Evolutionary conservation across 1,284 basidiomycete genomes (phyloP).

Genomic region (Cryptococcus jaspeensis): DNA sequence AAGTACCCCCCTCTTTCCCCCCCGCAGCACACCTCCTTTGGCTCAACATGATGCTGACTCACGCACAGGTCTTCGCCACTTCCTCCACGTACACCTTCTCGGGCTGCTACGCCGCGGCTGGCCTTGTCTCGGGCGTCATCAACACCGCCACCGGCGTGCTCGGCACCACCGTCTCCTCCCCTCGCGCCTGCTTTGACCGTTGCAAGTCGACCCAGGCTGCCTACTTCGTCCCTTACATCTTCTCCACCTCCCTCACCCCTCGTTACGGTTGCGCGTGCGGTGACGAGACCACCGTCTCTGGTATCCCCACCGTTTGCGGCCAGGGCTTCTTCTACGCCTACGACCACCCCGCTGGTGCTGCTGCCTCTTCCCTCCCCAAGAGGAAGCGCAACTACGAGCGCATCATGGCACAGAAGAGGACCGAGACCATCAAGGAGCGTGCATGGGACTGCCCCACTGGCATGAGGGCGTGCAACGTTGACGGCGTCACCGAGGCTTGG

Average conservation of each 20-base stretch:
- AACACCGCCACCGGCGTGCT: constrained; percentile 2
- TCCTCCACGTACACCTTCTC: constrained; percentile 8
- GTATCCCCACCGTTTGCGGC: background rate
- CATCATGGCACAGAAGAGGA: background rate
- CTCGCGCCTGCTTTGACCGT: constrained; percentile 9
- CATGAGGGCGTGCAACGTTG: constrained; percentile 14
- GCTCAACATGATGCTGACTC: background rate
- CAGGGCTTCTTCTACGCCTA: constrained; percentile 7
- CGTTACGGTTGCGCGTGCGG: constrained; percentile 14
- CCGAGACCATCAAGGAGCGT: constrained; percentile 2
- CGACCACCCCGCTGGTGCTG: constrained; percentile 7
- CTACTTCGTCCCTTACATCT: constrained; percentile 4
- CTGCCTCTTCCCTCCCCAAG: constrained; percentile 4
- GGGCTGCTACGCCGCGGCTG: background rate
- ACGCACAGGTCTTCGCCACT: background rate
- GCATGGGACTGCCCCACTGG: constrained; percentile 11
- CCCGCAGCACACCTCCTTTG: too few species aligned
- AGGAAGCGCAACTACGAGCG: constrained; percentile 1
- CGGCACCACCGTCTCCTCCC: constrained; percentile 1
- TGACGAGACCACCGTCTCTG: background rate
- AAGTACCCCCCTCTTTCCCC: too few species aligned
- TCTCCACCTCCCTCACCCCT: constrained; percentile 1
- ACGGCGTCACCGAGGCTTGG: constrained; percentile 11
- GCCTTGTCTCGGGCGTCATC: constrained; percentile 1
- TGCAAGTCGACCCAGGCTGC: constrained; percentile 4